These are phyloP conservation scores for Ampelocalamus luodianensis DNA, from an alignment of 176 grass and related monocot species.

Conservation along the genomic window DNA sequence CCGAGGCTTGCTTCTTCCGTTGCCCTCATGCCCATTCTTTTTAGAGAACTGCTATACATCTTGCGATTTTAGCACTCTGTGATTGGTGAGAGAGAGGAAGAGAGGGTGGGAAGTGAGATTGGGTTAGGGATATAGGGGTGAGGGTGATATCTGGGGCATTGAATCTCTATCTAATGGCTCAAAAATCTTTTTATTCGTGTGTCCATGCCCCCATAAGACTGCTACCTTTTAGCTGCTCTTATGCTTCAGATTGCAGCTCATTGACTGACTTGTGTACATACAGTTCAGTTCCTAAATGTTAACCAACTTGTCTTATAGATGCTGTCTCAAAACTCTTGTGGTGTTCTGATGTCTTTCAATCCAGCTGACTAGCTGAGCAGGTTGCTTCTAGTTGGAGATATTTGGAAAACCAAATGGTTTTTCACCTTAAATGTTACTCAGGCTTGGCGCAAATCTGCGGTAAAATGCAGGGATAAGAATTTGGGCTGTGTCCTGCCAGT, in stretches of 20 bases:
- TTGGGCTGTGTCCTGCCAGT: background rate
- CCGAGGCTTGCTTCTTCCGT: constrained; percentile 34
- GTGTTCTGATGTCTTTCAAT: background rate
- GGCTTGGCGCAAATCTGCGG: background rate
- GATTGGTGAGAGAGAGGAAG: no score
- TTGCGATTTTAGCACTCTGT: no score
- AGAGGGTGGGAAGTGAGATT: no score
- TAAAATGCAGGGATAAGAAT: background rate
- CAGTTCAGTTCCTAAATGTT: constrained; percentile 17
- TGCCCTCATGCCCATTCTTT: constrained; percentile 42
- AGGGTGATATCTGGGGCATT: no score
- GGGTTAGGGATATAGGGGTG: no score
- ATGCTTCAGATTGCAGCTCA: background rate
- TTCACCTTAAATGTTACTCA: background rate
- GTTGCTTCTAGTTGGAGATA: background rate
- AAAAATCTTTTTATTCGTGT: constrained; percentile 21
- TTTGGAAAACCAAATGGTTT: background rate
- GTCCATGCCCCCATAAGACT: background rate
- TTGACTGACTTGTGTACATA: constrained; percentile 34
- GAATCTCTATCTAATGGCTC: no score
- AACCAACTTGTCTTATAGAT: background rate
- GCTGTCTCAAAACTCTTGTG: background rate
- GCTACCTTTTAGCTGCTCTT: background rate
- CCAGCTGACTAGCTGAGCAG: background rate
- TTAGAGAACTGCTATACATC: no score